These are phyloP conservation scores for Curvularia spicifera DNA, from an alignment of 2,329 filamentous ascomycete species.

Conservation along the genomic window DNA sequence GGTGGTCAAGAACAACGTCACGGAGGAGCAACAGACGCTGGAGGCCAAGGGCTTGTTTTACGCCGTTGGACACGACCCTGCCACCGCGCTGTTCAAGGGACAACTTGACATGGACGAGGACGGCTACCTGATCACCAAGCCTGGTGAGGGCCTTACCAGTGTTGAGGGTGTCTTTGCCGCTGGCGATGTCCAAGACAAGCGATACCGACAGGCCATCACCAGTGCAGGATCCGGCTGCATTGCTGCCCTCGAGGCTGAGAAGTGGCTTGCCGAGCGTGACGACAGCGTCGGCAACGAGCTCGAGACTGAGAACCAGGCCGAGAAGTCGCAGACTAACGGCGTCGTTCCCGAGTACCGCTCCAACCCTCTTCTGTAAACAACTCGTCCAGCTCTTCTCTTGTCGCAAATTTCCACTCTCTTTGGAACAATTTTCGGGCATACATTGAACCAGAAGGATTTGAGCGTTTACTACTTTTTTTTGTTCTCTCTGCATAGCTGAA, in stretches of 20 bases:
- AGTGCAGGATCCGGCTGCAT: constrained; percentile 95
- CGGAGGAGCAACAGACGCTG: constrained; percentile 79
- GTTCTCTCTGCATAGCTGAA: constrained; percentile 7
- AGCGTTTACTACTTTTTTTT: constrained; percentile 20
- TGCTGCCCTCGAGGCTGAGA: constrained; percentile 94
- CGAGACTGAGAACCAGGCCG: constrained; percentile 57
- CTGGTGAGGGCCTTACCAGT: constrained; percentile 87
- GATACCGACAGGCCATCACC: constrained; percentile 96
- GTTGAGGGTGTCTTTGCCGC: constrained; percentile 93
- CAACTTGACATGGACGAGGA: constrained; percentile 89
- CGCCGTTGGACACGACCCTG: constrained; percentile 95
- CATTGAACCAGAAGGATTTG: constrained; percentile 19
- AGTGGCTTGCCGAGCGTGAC: constrained; percentile 82
- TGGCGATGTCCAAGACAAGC: constrained; percentile 98
- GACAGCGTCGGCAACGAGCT: constrained; percentile 57
- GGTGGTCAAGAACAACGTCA: constrained; percentile 78
- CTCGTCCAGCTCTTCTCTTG: background rate
- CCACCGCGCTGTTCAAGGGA: constrained; percentile 86
- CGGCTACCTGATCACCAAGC: constrained; percentile 87
- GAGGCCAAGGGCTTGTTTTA: constrained; percentile 95
- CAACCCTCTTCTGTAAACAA: constrained; percentile 65
- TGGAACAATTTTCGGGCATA: constrained; percentile 13
- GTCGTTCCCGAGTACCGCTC: constrained; percentile 67
- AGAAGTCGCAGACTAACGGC: constrained; percentile 59
- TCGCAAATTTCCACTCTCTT: constrained; percentile 4